Evolutionary conservation across 805 yeast species (phyloP).

Genomic region (Kregervanrija fluxuum): DNA sequence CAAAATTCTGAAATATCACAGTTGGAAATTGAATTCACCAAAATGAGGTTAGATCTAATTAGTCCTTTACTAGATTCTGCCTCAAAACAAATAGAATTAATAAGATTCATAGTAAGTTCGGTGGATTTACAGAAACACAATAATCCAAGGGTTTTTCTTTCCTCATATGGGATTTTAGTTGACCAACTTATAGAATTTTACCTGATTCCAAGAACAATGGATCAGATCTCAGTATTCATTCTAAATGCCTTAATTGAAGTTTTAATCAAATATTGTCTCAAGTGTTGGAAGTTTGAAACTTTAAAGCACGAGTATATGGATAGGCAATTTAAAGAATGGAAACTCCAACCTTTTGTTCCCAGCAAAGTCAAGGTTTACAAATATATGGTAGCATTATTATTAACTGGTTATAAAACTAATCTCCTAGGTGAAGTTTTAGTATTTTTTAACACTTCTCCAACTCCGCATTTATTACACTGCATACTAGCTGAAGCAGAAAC

Average conservation of each 20-base stretch:
- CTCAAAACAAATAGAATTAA: slow-evolving; percentile 23
- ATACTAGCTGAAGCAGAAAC: slow-evolving; percentile 12
- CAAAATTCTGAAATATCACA: slow-evolving; percentile 6
- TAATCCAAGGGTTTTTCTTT: slow-evolving; percentile 33
- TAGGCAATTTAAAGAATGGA: slow-evolving; percentile 28
- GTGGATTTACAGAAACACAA: slow-evolving; percentile 23
- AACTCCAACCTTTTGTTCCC: slow-evolving; percentile 18
- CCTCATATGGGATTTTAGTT: slow-evolving; percentile 32
- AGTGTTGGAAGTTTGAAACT: slow-evolving; percentile 33
- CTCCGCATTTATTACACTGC: slow-evolving; percentile 18
- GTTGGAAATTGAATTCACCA: slow-evolving; percentile 16
- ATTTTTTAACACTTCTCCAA: slow-evolving; percentile 18
- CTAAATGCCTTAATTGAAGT: slow-evolving; percentile 32
- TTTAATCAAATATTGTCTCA: slow-evolving; percentile 37
- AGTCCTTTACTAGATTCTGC: slow-evolving; percentile 15
- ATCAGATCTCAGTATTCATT: slow-evolving; percentile 17
- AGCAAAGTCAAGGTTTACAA: slow-evolving; percentile 17
- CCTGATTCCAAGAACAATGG: slow-evolving; percentile 25
- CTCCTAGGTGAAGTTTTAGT: slow-evolving; percentile 20
- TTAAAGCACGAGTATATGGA: slow-evolving; percentile 15
- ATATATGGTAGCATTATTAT: slow-evolving; percentile 9
- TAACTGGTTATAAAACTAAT: slow-evolving; percentile 15
- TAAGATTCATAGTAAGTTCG: slow-evolving; percentile 29
- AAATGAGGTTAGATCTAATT: slow-evolving; percentile 15
- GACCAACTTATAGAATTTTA: slow-evolving; percentile 36